Evolutionary conservation across 139 green algal genomes (phyloP), one percentile per base, ranked within the genome.

Genomic region (Nannochloris sp.): DNA sequence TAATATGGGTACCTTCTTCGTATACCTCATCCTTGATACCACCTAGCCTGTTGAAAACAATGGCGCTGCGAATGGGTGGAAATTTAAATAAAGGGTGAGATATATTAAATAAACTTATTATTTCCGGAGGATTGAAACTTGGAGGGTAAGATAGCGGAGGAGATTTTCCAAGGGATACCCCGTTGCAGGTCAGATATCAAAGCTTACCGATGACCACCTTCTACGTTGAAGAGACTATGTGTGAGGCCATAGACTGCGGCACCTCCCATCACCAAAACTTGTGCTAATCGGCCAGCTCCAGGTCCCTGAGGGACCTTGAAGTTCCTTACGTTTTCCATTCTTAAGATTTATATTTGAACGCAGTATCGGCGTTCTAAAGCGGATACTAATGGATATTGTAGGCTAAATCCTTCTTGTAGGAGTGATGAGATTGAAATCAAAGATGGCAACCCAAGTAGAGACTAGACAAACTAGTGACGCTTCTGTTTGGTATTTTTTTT

Each of bases 171-270:
- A 7, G 8, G 23, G 32, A 23, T 3, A 24, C n/a, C 37, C 23
- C 30, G 60, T 2, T 4, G 4, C 19, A 6, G 1, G 2, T 13
- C 42, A 23, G 4, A 47, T 57, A 3, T 14, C 48, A 35, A n/a
- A n/a, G 6, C 64, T 23, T 45, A 71, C 70, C 70, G 76, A 74
- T 99, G 92, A 44, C 94, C 95, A 63, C 94, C 94, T 71, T 99
- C 95, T 34, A 99, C 95, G 72, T 97, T 99, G 78, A 98, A 99
- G 4, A 99, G 59, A 48, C 70, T 86, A 77, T 98, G 90, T 3
- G 80, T 72, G 24, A 72, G 55, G 14, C 77, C 87, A 56, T 92
- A 97, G 0, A 84, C 54, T 10, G 68, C 71, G n/a, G 77, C 80
- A 14, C 76, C 80, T 2, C 80, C 80, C 5, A 83, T 14, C 4